phyloP scores from a whole-genome alignment of 176 grass and related monocot species.

The Rhynchospora pubera region DNA sequence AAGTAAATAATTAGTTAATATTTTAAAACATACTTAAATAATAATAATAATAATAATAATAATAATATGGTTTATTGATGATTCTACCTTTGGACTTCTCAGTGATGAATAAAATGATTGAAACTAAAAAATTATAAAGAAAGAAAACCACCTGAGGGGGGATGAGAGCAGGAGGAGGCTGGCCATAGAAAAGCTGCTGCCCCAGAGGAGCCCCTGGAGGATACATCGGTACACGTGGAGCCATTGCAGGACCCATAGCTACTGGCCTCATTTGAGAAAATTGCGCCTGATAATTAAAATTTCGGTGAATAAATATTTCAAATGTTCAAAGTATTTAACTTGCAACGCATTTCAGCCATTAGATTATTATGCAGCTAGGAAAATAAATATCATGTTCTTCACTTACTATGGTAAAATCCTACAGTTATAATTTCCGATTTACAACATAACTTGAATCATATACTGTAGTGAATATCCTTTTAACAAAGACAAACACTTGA shows the following conservation, averaged over 20 bases:
- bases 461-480: not conserved
- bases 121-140: not conserved
- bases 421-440: not conserved
- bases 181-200: constrained; percentile 70
- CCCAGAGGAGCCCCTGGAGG: constrained; percentile 56
- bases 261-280: constrained; percentile 65
- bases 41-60: no score
- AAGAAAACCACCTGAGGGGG: constrained; percentile 45
- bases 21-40: no score
- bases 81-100: not conserved
- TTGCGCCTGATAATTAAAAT: constrained; percentile 29
- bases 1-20: no score
- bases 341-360: not conserved
- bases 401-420: not conserved
- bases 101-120: not conserved
- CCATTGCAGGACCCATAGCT: constrained; percentile 45
- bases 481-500: not conserved
- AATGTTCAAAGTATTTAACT: not conserved
- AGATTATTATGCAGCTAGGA: not conserved
- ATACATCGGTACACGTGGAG: constrained; percentile 59
- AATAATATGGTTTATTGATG: no score
- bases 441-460: not conserved
- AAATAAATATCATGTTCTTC: not conserved
- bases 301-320: not conserved
- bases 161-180: constrained; percentile 54